A percentile compares a stretch with the other conserved stretches of the same genome.
Conservation (phyloP, 768 basidiomycete genomes). For the Coprinellus micaceus region DNA sequence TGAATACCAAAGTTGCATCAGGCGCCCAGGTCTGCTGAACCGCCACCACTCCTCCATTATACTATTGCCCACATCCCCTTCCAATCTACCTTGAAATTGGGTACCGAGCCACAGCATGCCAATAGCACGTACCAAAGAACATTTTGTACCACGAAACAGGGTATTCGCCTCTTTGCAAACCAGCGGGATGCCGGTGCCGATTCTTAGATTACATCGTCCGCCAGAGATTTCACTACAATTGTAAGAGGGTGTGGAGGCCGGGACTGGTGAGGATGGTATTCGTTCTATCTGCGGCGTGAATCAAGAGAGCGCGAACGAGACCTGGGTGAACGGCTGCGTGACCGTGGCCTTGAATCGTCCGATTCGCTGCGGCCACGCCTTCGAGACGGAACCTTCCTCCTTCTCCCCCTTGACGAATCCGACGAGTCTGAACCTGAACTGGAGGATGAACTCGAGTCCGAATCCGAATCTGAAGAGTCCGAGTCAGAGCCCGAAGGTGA, state of each 20-base stretch:
- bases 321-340: constrained; percentile 9
- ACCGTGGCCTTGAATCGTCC: background rate
- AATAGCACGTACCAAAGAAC: too few relatives aligned
- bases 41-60: background rate
- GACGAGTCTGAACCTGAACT: constrained; percentile 37
- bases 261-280: too few relatives aligned
- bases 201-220: too few relatives aligned
- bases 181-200: too few relatives aligned
- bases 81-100: background rate
- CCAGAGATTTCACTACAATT: too few relatives aligned
- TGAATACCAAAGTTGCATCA: constrained; percentile 65
- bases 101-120: too few relatives aligned
- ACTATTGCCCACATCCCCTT: background rate
- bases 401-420: constrained; percentile 15
- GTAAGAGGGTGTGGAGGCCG: too few relatives aligned
- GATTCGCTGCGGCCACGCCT: constrained; percentile 15
- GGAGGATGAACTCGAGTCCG: constrained; percentile 33
- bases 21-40: background rate
- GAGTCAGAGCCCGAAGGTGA: constrained; percentile 43
- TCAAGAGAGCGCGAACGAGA: too few relatives aligned
- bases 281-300: too few relatives aligned
- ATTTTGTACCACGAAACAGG: too few relatives aligned
- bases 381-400: constrained; percentile 4
- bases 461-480: constrained; percentile 38
- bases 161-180: too few relatives aligned